Evolutionary conservation across 768 basidiomycete genomes (phyloP).

Genomic region (Hemileccinum rubropunctum): DNA sequence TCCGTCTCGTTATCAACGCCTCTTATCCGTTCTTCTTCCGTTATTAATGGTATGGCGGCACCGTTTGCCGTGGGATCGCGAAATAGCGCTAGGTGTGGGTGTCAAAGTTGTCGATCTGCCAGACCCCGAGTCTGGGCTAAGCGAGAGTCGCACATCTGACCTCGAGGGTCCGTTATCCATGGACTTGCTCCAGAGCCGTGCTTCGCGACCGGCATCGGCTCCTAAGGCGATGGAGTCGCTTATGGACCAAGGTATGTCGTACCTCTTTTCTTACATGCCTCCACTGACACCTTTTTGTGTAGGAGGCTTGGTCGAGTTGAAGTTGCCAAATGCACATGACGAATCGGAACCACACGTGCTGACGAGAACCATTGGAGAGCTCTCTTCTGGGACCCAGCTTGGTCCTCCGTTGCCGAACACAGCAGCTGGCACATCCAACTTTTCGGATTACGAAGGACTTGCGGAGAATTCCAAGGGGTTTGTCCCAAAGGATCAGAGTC

Average conservation of each 20-base stretch:
- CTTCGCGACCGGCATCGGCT: constrained; percentile 4
- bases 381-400: constrained; percentile 37
- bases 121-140: constrained; percentile 22
- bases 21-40: constrained; percentile 7
- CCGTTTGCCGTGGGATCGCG: constrained; percentile 2
- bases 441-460: not conserved
- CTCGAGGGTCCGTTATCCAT: constrained; percentile 28
- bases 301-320: constrained; percentile 61
- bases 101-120: constrained; percentile 40
- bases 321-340: constrained; percentile 39
- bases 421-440: not conserved
- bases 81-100: constrained; percentile 65
- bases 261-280: not conserved
- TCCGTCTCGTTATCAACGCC: constrained; percentile 8
- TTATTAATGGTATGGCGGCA: constrained; percentile 6
- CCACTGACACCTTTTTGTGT: not conserved
- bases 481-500: not conserved
- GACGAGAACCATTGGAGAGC: constrained; percentile 44
- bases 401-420: constrained; percentile 18
- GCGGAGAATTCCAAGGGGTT: constrained; percentile 3
- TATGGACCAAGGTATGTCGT: constrained; percentile 58
- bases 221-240: constrained; percentile 56
- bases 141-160: constrained; percentile 19
- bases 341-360: constrained; percentile 32
- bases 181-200: constrained; percentile 18